A percentile compares a stretch with the other conserved stretches of the same genome.
These are phyloP conservation scores for Aspergillus cristatus DNA, from an alignment of 495 filamentous ascomycete species.

Conservation along the genomic window DNA sequence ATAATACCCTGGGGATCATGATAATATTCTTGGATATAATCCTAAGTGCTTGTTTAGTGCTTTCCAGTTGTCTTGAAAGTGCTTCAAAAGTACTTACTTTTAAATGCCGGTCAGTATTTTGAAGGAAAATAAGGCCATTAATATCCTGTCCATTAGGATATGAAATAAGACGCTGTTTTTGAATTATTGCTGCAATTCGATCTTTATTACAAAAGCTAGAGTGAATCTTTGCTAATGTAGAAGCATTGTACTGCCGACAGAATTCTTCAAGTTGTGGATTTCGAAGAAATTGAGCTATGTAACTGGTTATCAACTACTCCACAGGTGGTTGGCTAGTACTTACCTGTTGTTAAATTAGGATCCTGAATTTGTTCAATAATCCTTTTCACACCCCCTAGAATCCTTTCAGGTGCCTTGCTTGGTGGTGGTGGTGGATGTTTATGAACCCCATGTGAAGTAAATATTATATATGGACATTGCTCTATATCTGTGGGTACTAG, in stretches of 20 bases:
- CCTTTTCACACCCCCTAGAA: constrained; percentile 1
- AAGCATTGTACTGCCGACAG: constrained; percentile 4
- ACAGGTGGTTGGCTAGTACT: constrained; percentile 1
- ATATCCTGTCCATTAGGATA: constrained; percentile 5
- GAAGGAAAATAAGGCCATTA: constrained; percentile 3
- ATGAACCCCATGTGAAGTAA: constrained; percentile 5
- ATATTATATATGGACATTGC: constrained; percentile 3
- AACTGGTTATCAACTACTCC: constrained; percentile 2
- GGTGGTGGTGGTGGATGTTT: background rate
- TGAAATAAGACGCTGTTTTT: constrained; percentile 3
- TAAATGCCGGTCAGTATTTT: background rate
- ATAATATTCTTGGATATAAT: background rate
- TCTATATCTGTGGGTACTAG: constrained; percentile 4
- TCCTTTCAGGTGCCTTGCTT: constrained; percentile 3
- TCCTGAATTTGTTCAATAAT: constrained; percentile 1
- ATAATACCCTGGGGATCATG: background rate
- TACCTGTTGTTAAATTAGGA: constrained; percentile 3
- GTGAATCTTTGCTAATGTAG: constrained; percentile 5
- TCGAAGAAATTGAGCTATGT: constrained; percentile 5
- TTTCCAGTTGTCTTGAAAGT: background rate
- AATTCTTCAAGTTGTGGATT: constrained; percentile 6
- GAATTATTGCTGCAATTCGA: constrained; percentile 5
- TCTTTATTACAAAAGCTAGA: constrained; percentile 6
- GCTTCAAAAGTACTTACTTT: constrained; percentile 1
- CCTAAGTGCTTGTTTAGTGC: background rate